A percentile compares a stretch with the other conserved stretches of the same genome.
Evolutionary conservation across 306 rosid genomes (phyloP).

Genomic region (Delonix regia): DNA sequence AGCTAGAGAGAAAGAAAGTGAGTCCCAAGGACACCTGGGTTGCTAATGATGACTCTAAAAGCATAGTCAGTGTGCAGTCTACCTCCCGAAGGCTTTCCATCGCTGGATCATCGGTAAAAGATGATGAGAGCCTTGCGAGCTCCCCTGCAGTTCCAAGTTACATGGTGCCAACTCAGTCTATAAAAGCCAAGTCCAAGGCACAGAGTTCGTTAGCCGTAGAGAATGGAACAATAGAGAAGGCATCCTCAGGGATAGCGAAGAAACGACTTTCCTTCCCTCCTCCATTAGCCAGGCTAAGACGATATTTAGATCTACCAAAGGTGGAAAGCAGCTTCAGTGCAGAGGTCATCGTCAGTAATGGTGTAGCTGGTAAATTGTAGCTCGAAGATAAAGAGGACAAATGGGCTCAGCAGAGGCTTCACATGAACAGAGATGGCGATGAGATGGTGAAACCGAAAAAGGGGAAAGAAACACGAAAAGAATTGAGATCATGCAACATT

Average conservation of each 20-base stretch:
- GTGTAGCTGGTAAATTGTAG: conserved; percentile 47
- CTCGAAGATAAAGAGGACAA: conserved; percentile 10
- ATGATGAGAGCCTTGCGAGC: conserved; percentile 81
- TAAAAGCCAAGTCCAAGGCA: conserved; percentile 81
- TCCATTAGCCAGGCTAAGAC: conserved; percentile 76
- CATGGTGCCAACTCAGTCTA: conserved; percentile 87
- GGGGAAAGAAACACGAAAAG: no score
- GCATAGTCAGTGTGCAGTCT: conserved; percentile 73
- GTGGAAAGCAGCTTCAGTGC: conserved; percentile 61
- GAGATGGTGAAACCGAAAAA: no score
- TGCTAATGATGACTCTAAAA: conserved; percentile 72
- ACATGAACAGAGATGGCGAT: no score
- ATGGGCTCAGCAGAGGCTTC: no score
- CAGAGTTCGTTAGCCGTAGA: conserved; percentile 63
- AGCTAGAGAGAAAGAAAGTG: no score
- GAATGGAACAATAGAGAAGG: conserved; percentile 62
- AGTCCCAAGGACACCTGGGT: conserved; percentile 66
- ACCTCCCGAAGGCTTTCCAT: conserved; percentile 84
- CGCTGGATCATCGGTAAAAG: conserved; percentile 69
- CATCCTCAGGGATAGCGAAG: conserved; percentile 62
- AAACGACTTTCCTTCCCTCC: conserved; percentile 83
- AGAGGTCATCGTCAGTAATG: conserved; percentile 50
- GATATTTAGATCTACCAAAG: conserved; percentile 83
- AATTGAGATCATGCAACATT: no score
- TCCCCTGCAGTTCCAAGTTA: conserved; percentile 77